Evolutionary conservation across 768 basidiomycete genomes (phyloP).

Genomic region (Russula olivacea): DNA sequence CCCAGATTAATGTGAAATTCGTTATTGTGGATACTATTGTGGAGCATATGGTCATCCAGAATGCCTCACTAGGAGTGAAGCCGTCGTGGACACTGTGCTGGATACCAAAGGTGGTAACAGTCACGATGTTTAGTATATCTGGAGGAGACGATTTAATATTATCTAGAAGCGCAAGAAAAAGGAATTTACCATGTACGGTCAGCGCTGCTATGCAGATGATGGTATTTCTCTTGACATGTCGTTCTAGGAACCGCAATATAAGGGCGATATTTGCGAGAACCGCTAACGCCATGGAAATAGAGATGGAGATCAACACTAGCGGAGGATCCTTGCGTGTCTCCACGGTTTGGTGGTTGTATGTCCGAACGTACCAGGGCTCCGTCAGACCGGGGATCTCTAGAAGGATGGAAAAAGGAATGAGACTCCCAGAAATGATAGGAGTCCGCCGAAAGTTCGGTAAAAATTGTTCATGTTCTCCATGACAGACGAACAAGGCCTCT

Average conservation of each 20-base stretch:
- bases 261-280: constrained; percentile 64
- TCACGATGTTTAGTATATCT: constrained; percentile 66
- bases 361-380: constrained; percentile 66
- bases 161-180: neutral
- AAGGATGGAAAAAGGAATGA: constrained; percentile 74
- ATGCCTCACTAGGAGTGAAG: constrained; percentile 61
- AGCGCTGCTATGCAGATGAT: constrained; percentile 57
- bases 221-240: constrained; percentile 54
- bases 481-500: constrained; percentile 25
- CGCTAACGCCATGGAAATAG: constrained; percentile 60
- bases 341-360: constrained; percentile 39
- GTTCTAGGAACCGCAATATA: constrained; percentile 68
- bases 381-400: constrained; percentile 78
- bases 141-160: neutral
- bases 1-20: constrained; percentile 62
- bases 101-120: constrained; percentile 57
- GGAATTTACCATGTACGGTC: constrained; percentile 57
- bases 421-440: constrained; percentile 60
- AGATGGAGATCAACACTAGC: constrained; percentile 56
- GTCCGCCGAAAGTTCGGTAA: constrained; percentile 55
- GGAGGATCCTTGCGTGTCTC: constrained; percentile 49
- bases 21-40: constrained; percentile 59
- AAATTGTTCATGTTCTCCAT: constrained; percentile 22
- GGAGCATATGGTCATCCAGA: constrained; percentile 75
- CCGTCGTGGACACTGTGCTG: constrained; percentile 55